Evolutionary conservation across 1,284 basidiomycete species (phyloP), one percentile per base, ranked within the genome.

Genomic region (Ganoderma resinaceum): DNA sequence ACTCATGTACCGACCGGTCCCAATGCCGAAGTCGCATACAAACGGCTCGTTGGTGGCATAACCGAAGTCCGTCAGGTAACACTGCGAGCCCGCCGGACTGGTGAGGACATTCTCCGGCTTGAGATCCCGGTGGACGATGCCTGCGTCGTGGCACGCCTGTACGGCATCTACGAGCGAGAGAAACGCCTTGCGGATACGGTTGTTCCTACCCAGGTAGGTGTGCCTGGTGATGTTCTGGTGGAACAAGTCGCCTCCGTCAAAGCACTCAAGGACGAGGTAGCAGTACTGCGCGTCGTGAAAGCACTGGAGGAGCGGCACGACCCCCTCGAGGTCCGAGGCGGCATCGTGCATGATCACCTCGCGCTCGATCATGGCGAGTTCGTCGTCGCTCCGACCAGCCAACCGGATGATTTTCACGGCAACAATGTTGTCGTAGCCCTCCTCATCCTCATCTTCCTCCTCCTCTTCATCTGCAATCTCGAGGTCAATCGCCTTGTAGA

Each of bases 51-150:
- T 62, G 1, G 91, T 91, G 3, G 89, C 89, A 43, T 92, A 82
- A 5, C 91, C 91, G 78, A 93, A 93, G 81, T 93, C 91, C 59
- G 89, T 69, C 52, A 92, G 76, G 46, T 86, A 84, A 37, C 91
- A 83, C 69, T 81, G 79, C 67, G 80, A 79, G 37, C 89, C 87
- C 60, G 77, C 74, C 43, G 71, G 69, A n/a, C 58, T 85, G 74
- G 87, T 88, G 31, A 93, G 82, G 71, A 93, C 88, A 79, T 93
- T 93, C 76, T 92, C 91, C 3, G 91, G 91, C 78, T 93, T 93
- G 62, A 93, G 81, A 74, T 93, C 91, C 29, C 90, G 88, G 77
- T 92, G 91, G 76, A 83, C 90, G 77, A 92, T 87, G 42, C 85
- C 84, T 64, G 84, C 79, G 46, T 77, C 75, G 77, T 92, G 91